phyloP scores from a whole-genome alignment of 176 grass and related monocot genomes.

The Eragrostis curvula region DNA sequence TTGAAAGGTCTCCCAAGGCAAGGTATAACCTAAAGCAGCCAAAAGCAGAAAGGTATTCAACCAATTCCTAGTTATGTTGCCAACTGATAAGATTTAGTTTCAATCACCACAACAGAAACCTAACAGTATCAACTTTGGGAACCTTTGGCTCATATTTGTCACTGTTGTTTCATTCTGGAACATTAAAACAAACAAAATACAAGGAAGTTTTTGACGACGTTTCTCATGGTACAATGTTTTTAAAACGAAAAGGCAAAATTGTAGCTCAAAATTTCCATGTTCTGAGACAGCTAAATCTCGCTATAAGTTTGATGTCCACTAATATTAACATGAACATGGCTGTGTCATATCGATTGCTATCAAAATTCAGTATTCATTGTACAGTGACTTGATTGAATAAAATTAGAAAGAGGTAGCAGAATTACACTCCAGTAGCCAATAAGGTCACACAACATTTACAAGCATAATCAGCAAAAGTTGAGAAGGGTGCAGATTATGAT shows the following conservation, averaged over 20 bases:
- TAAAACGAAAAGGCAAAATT: too few relatives aligned
- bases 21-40: conserved; percentile 20
- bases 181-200: not conserved
- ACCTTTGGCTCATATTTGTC: not conserved
- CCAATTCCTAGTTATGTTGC: conserved; percentile 20
- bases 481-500: not conserved
- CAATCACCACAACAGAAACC: conserved; percentile 24
- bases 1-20: conserved; percentile 4
- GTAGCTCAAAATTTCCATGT: not conserved
- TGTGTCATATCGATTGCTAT: not conserved
- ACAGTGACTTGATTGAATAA: conserved; percentile 15
- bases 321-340: not conserved
- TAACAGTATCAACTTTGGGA: not conserved
- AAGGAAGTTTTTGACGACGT: not conserved
- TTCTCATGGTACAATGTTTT: conserved; percentile 2
- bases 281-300: not conserved
- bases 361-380: not conserved
- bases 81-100: conserved; percentile 4
- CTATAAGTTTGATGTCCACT: not conserved
- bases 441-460: not conserved
- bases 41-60: conserved; percentile 8
- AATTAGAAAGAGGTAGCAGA: not conserved
- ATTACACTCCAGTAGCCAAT: conserved; percentile 1
- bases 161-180: not conserved
- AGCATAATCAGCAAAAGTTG: not conserved